Base-by-base conservation (phyloP, 768 basidiomycete species). In the Tulasnella sp. region DNA sequence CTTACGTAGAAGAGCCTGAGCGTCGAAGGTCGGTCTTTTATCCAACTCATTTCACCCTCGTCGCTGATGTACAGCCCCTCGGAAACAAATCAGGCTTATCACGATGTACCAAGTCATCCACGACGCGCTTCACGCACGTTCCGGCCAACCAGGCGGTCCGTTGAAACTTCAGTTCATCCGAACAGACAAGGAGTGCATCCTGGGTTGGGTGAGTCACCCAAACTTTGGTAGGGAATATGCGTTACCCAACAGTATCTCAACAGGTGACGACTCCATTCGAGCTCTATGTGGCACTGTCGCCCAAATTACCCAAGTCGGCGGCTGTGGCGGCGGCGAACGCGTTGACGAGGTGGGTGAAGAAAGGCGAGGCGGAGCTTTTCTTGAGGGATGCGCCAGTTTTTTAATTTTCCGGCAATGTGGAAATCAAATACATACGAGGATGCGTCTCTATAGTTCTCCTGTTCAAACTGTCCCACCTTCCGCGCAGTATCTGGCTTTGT, bases 261-360 rank as follows among this genome's bases (percentile, higher is more conserved):
- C 32, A 98, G 94, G 86, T 94, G 61, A 96, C 94, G 0, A 87
- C 92, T 67, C 84, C 85, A 0, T 97, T 96, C 67, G 96, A 98
- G 70, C 73, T 98, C 15, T 98, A 96, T 68, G 72, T 95, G 51
- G 77, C 86, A 0, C 70, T 94, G 13, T 88, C 91, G 0, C 88
- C 90, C 9, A 68, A 56, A 27, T 21, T 97, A 54, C 89, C 95
- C 4, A 97, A 97, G 76, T 85, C 83, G 52, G 91, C 88, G 0
- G 84, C 82, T 1, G 84, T 97, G 13, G 81, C 84, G 11, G 88
- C 92, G 3, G 96, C 95, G 7, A 95, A 97, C 68, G 78, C 84
- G 1, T 86, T 97, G 24, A 84, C 84, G 21, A 76, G 84, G 15
- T 99, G 95, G 95, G 84, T 96, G 4, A 85, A 88, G 76, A 86